Base-by-base conservation (phyloP, 345 rosid genomes). In the Durio zibethinus region DNA sequence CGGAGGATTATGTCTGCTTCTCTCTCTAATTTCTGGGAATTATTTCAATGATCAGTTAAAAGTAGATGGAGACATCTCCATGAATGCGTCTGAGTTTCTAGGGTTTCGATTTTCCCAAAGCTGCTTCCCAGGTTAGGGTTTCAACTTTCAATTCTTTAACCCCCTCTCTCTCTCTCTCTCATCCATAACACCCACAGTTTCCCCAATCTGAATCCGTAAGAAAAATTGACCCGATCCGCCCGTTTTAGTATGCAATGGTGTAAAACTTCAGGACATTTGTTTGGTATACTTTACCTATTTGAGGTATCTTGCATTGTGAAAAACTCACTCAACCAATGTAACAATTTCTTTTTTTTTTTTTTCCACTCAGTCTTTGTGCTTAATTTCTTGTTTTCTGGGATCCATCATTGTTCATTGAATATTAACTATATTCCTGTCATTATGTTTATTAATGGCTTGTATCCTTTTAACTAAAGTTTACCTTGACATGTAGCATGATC, bases 401-500 rank as follows among this genome's bases (percentile, higher is more conserved):
- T 66, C 15, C 29, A 43, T 35, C 7, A 7, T 74, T n/a, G 3
- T 60, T 63, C 42, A 38, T 63, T n/a, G n/a, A 2, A 1, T 70
- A 8, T 76, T 33, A 31, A 48, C 14, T 16, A 50, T 62, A 29
- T 20, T 43, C 48, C 12, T 47, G 18, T 5, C 21, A 15, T 7
- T 74, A 25, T 59, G 65, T 45, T 23, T 12, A 4, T 66, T 72
- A 73, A 57, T 10, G 18, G 18, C 12, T n/a, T 29, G 11, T 16
- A 2, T 21, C 4, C 27, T 45, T 56, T 7, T 54, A 50, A 75
- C 0, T 7, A 57, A 31, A 47, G 2, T 27, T 56, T 27, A 7
- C 43, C 31, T 52, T 36, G 25, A 20, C 68, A 3, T 65, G 33
- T 66, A 93, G 99, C 88, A 95, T 93, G 98, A 88, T 95, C 78